These are phyloP conservation scores for Beauveria sp. DNA, from an alignment of 2,329 filamentous ascomycete species.

Conservation along the genomic window DNA sequence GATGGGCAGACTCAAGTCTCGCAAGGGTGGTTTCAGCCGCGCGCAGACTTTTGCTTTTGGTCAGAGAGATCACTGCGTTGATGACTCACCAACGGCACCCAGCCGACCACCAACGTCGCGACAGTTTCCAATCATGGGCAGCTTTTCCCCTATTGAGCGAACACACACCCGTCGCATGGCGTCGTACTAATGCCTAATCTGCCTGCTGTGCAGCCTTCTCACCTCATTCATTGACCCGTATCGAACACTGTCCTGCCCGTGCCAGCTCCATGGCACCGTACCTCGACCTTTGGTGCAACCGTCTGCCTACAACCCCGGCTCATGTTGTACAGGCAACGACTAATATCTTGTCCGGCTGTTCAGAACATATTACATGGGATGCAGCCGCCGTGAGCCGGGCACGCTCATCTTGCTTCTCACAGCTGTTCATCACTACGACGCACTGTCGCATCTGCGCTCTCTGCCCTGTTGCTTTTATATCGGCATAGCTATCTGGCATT, in stretches of 20 bases:
- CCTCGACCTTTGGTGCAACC: background rate
- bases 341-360: slow-evolving; percentile 5
- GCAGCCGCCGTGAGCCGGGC: background rate
- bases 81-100: slow-evolving; percentile 53
- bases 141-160: slow-evolving; percentile 41
- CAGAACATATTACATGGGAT: background rate
- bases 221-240: slow-evolving; percentile 13
- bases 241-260: background rate
- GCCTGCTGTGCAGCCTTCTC: slow-evolving; percentile 21
- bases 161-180: slow-evolving; percentile 53
- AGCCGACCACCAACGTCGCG: slow-evolving; percentile 32
- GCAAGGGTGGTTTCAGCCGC: slow-evolving; percentile 77
- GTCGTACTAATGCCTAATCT: slow-evolving; percentile 45
- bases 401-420: background rate
- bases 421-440: background rate
- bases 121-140: slow-evolving; percentile 30
- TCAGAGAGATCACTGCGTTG: slow-evolving; percentile 50
- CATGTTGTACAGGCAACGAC: slow-evolving; percentile 9
- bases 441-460: background rate
- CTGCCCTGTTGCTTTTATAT: background rate
- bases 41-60: slow-evolving; percentile 96
- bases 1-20: slow-evolving; percentile 85
- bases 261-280: background rate
- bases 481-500: background rate
- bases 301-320: slow-evolving; percentile 5